Evolutionary conservation across 768 basidiomycete species (phyloP).

Genomic region (Guyanaporus albipodus): DNA sequence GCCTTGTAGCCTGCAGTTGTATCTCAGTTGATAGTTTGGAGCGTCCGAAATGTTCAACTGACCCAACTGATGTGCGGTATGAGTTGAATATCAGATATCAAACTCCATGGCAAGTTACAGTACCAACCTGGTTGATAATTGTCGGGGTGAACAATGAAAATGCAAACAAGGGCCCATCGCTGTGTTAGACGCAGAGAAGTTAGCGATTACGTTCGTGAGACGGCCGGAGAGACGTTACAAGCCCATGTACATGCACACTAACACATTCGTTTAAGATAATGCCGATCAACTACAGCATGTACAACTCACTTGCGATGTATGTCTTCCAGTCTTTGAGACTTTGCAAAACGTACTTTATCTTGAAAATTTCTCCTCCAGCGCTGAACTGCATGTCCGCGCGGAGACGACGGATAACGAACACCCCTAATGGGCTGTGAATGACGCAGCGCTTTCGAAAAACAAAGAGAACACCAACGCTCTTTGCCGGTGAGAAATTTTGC

Average conservation of each 20-base stretch:
- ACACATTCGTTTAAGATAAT: not conserved
- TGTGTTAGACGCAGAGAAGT: constrained; percentile 24
- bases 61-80: constrained; percentile 17
- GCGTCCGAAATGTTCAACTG: not conserved
- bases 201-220: not conserved
- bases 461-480: constrained; percentile 45
- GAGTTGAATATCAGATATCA: not conserved
- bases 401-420: constrained; percentile 60
- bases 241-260: constrained; percentile 71
- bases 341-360: constrained; percentile 52
- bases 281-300: constrained; percentile 1
- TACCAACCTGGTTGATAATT: constrained; percentile 47
- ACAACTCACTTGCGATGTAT: constrained; percentile 57
- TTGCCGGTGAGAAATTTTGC: constrained; percentile 64
- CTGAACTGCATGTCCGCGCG: constrained; percentile 63
- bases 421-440: constrained; percentile 36
- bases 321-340: constrained; percentile 71
- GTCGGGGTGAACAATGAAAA: constrained; percentile 51
- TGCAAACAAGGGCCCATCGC: constrained; percentile 48
- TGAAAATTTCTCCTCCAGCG: constrained; percentile 56
- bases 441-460: not conserved
- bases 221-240: constrained; percentile 41
- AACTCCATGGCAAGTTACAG: not conserved
- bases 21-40: not conserved
- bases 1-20: constrained; percentile 48